Percentiles rank a stretch among this genome's conserved stretches.
phyloP scores from a whole-genome alignment of 352 stramenopile species.

The Phytophthora aleatoria region DNA sequence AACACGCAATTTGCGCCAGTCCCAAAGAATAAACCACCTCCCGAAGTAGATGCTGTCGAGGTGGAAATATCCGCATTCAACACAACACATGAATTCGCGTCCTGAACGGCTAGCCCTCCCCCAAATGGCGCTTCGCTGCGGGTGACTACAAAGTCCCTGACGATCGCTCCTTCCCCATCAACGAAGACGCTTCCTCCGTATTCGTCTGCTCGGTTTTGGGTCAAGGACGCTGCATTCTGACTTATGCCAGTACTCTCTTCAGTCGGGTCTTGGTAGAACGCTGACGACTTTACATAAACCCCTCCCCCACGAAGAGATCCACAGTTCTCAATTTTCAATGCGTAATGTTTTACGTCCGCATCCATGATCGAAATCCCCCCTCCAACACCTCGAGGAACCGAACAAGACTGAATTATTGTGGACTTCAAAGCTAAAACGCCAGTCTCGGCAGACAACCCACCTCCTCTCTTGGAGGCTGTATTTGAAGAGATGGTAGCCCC shows the following conservation, averaged over 20 bases:
- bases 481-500: constrained; percentile 27
- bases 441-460: constrained; percentile 30
- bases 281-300: constrained; percentile 35
- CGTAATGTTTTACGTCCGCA: constrained; percentile 21
- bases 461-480: constrained; percentile 25
- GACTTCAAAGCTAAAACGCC: constrained; percentile 31
- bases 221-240: not conserved
- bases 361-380: constrained; percentile 36
- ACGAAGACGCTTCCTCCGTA: constrained; percentile 42
- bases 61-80: constrained; percentile 20
- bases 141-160: constrained; percentile 25
- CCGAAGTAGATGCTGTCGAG: constrained; percentile 27
- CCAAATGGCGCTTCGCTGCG: constrained; percentile 26
- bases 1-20: constrained; percentile 27
- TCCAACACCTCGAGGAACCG: constrained; percentile 19
- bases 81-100: constrained; percentile 21
- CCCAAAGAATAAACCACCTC: constrained; percentile 40
- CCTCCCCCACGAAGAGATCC: constrained; percentile 32
- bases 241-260: constrained; percentile 5
- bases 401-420: constrained; percentile 29
- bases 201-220: constrained; percentile 24
- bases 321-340: constrained; percentile 28
- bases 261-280: constrained; percentile 21
- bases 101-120: constrained; percentile 34
- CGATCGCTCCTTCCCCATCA: constrained; percentile 17